A percentile compares a stretch with the other conserved stretches of the same genome.
These are phyloP conservation scores for Candida tallmaniae DNA, from an alignment of 805 yeast genomes.

Conservation along the genomic window DNA sequence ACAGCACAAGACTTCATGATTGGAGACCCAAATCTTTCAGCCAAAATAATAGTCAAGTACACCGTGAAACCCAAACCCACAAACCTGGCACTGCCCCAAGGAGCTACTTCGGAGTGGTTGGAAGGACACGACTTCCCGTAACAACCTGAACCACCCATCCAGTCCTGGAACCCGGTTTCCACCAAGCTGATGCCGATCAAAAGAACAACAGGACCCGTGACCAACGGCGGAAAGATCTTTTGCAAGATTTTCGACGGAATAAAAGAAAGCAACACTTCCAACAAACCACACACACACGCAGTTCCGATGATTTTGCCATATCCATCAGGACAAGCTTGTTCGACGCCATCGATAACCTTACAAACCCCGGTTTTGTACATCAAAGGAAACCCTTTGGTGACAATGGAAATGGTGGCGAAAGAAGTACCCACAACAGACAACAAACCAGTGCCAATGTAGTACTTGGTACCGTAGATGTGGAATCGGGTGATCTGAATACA, in stretches of 20 bases:
- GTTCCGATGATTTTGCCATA: constrained; percentile 86
- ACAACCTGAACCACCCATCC: constrained; percentile 85
- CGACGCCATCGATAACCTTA: constrained; percentile 57
- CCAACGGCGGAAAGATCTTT: constrained; percentile 79
- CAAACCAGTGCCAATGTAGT: constrained; percentile 82
- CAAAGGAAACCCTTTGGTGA: constrained; percentile 67
- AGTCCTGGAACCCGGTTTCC: constrained; percentile 71
- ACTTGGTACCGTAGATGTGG: constrained; percentile 67
- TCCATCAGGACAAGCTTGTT: constrained; percentile 81
- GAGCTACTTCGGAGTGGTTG: constrained; percentile 34
- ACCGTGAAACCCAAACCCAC: constrained; percentile 87
- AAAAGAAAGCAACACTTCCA: constrained; percentile 72
- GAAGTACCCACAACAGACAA: constrained; percentile 89
- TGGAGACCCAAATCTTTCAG: constrained; percentile 90
- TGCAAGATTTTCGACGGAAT: constrained; percentile 70
- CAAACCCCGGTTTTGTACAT: constrained; percentile 60
- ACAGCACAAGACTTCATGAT: constrained; percentile 94
- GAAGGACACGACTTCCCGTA: constrained; percentile 16
- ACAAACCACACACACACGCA: constrained; percentile 68
- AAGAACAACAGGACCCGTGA: constrained; percentile 90
- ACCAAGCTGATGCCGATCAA: constrained; percentile 73
- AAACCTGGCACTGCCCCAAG: constrained; percentile 85
- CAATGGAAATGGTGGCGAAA: constrained; percentile 83
- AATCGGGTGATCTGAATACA: constrained; percentile 64
- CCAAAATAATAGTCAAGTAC: constrained; percentile 63